Percentiles rank a stretch among this genome's conserved stretches.
Evolutionary conservation across 139 green algal species (phyloP).

Genomic region (Nannochloris sp.): DNA sequence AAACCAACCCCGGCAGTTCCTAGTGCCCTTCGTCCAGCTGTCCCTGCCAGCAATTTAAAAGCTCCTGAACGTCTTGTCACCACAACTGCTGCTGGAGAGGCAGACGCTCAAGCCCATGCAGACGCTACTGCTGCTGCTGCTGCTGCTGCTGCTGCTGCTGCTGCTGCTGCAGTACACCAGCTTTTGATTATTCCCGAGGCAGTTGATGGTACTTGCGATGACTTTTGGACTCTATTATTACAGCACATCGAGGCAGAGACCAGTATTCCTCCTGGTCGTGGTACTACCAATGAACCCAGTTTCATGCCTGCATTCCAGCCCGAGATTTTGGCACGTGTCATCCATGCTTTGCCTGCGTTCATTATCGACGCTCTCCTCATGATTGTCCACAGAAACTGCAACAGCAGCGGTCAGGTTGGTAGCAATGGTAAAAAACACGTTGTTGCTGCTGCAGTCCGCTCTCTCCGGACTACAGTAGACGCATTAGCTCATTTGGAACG

Average conservation of each 20-base stretch:
- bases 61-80: slow-evolving; percentile 6
- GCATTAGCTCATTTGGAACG: slow-evolving; percentile 4
- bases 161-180: background rate
- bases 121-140: no score
- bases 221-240: slow-evolving; percentile 21
- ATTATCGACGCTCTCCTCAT: slow-evolving; percentile 14
- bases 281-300: background rate
- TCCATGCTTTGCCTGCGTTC: slow-evolving; percentile 3
- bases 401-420: no score
- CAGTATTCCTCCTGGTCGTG: no score
- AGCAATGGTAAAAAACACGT: background rate
- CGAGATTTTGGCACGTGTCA: background rate
- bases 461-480: background rate
- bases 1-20: slow-evolving; percentile 2
- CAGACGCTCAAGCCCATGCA: no score
- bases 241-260: slow-evolving; percentile 10
- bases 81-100: background rate
- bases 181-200: background rate
- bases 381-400: background rate
- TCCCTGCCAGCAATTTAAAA: background rate
- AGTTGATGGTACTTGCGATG: slow-evolving; percentile 17
- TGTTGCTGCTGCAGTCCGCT: background rate
- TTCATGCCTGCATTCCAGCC: slow-evolving; percentile 13
- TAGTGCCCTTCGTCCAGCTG: background rate
- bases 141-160: background rate